Evolutionary conservation across 1,284 basidiomycete species (phyloP), one percentile per base, ranked within the genome.

Genomic region (Meripilus lineatus): DNA sequence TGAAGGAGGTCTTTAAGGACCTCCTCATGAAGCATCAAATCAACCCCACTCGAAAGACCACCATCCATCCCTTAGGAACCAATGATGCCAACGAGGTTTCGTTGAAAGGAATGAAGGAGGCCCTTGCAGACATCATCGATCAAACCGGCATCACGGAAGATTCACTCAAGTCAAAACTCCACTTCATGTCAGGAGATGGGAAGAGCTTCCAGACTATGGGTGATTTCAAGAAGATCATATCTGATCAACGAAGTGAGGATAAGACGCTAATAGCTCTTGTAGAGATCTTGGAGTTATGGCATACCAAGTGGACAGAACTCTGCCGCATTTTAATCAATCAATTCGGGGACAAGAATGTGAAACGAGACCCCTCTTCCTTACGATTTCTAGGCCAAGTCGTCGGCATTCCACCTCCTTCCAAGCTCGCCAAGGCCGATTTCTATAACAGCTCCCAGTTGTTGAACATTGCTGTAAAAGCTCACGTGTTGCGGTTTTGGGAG

Each of bases 301-400:
- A 56, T 32, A 52, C 46, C 14, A 50, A 54, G 37, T 50, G 50
- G 47, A 52, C 49, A 0, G 49, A 47, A 21, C 42, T 53, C 13
- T 39, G 40, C 22, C 35, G 45, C 2, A 33, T 49, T 15, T 37
- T 36, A 21, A 33, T 32, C n/a, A 21, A n/a, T 6, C 23, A 33
- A 6, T 47, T 5, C 45, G 36, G 45, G 50, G 47, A n/a, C n/a
- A n/a, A n/a, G n/a, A n/a, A n/a, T n/a, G n/a, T n/a, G n/a, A n/a
- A 30, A 10, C n/a, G 15, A 4, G 51, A 53, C 36, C 51, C 47
- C 0, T 50, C 51, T 1, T 40, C 49, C 0, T 22, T 53, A 1
- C 39, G 32, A 6, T 45, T 10, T 26, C 20, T 50, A 7, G 49
- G 49, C 2, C 39, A 41, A 2, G 39, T 32, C 3, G 34, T 40